Evolutionary conservation across 2,329 filamentous ascomycete species (phyloP).

Genomic region (Lasiodiplodia citricola): DNA sequence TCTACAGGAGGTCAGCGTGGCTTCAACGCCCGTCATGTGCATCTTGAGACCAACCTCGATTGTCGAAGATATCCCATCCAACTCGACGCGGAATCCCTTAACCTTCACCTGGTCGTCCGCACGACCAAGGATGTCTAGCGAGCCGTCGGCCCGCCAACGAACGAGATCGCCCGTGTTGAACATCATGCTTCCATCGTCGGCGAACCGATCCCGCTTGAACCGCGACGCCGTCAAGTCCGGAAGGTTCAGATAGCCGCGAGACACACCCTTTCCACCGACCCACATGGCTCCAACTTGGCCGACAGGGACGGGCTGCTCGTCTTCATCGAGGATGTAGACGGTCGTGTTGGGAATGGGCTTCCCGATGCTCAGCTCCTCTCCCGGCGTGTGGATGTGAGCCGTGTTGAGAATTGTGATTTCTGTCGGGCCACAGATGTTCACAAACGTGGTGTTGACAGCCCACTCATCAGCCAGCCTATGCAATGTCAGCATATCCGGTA

Average conservation of each 20-base stretch:
- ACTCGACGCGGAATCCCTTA: constrained; percentile 67
- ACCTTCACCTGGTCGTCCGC: constrained; percentile 68
- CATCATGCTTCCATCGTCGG: constrained; percentile 60
- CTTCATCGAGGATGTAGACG: constrained; percentile 60
- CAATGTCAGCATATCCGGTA: background rate
- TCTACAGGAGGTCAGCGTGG: constrained; percentile 50
- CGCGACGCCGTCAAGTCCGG: constrained; percentile 56
- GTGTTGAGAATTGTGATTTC: constrained; percentile 67
- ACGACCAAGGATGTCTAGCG: constrained; percentile 61
- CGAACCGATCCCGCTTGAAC: constrained; percentile 59
- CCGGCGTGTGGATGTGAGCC: constrained; percentile 56
- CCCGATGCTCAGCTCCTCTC: constrained; percentile 59
- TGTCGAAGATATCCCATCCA: constrained; percentile 59
- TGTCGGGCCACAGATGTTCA: constrained; percentile 65
- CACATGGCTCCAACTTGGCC: constrained; percentile 61
- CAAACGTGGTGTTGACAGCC: constrained; percentile 46
- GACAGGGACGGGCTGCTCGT: constrained; percentile 51
- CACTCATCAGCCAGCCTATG: constrained; percentile 61
- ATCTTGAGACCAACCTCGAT: background rate
- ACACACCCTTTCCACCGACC: constrained; percentile 62
- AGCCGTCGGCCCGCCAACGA: constrained; percentile 59
- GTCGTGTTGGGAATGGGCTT: constrained; percentile 62
- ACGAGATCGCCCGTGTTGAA: constrained; percentile 67
- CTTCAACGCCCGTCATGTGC: background rate
- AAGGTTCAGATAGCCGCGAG: constrained; percentile 62